phyloP scores from a whole-genome alignment of 257 asterid genomes.

The Cordia subcordata region DNA sequence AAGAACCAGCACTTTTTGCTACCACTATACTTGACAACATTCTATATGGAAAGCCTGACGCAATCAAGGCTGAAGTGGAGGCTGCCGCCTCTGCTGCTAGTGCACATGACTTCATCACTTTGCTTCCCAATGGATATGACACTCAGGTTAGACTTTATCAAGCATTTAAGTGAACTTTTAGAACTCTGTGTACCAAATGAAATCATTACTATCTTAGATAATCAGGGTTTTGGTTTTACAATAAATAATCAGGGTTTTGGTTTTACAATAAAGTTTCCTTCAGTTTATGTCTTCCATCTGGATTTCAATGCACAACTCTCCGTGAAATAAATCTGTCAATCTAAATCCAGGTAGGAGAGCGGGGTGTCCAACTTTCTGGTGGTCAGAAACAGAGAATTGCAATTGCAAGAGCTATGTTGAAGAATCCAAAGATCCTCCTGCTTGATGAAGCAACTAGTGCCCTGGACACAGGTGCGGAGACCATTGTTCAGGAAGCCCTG shows the following conservation, averaged over 20 bases:
- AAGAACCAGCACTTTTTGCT: constrained; percentile 98
- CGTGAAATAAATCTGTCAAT: neutral
- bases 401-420: constrained; percentile 90
- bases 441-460: constrained; percentile 98
- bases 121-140: constrained; percentile 90
- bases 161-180: too few relatives aligned
- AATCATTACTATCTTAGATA: too few relatives aligned
- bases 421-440: constrained; percentile 81
- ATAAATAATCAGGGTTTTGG: neutral
- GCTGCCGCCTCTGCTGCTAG: constrained; percentile 93
- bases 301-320: neutral
- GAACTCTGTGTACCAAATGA: too few relatives aligned
- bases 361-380: constrained; percentile 93
- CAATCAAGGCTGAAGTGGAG: constrained; percentile 87
- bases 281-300: neutral
- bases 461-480: constrained; percentile 85
- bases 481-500: constrained; percentile 86
- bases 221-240: neutral
- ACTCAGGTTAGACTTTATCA: constrained; percentile 57
- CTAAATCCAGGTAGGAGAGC: constrained; percentile 85
- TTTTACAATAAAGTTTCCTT: neutral
- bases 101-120: constrained; percentile 85
- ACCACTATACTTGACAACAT: constrained; percentile 94
- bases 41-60: constrained; percentile 88
- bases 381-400: constrained; percentile 97